These are phyloP conservation scores for Tetradesmus lagerheimii DNA, from an alignment of 139 green algal genomes.

Conservation along the genomic window DNA sequence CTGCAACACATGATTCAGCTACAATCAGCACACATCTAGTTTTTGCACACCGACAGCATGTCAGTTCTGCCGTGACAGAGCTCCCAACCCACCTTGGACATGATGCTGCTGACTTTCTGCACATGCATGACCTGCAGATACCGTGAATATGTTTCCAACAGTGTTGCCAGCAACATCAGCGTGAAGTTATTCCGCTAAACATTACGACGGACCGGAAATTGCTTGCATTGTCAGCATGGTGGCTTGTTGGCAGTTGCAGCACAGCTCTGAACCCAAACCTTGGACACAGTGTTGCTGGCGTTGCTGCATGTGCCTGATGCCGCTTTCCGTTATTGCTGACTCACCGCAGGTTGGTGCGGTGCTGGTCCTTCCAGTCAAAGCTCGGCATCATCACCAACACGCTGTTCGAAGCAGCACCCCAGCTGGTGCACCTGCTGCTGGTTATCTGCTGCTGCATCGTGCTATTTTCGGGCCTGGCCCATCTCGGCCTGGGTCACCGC, in stretches of 20 bases:
- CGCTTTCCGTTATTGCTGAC: neutral
- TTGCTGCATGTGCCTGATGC: neutral
- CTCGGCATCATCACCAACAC: conserved; percentile 61
- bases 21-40: too few species aligned
- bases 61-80: too few species aligned
- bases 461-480: conserved; percentile 39
- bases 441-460: conserved; percentile 36
- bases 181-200: too few species aligned
- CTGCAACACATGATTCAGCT: too few species aligned
- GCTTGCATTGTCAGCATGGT: neutral
- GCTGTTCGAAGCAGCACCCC: conserved; percentile 33
- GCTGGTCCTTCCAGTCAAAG: conserved; percentile 54
- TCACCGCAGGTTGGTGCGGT: conserved; percentile 49
- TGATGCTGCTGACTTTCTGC: too few species aligned
- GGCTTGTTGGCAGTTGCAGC: neutral
- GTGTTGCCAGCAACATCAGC: too few species aligned
- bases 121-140: too few species aligned
- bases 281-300: neutral
- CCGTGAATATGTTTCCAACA: too few species aligned
- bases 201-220: too few species aligned
- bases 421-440: conserved; percentile 51
- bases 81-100: too few species aligned
- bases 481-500: conserved; percentile 19
- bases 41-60: too few species aligned
- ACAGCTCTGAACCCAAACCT: neutral